Percentiles rank a stretch among this genome's conserved stretches.
Evolutionary conservation across 2,329 filamentous ascomycete species (phyloP).

Genomic region (Aspergillus proliferans): DNA sequence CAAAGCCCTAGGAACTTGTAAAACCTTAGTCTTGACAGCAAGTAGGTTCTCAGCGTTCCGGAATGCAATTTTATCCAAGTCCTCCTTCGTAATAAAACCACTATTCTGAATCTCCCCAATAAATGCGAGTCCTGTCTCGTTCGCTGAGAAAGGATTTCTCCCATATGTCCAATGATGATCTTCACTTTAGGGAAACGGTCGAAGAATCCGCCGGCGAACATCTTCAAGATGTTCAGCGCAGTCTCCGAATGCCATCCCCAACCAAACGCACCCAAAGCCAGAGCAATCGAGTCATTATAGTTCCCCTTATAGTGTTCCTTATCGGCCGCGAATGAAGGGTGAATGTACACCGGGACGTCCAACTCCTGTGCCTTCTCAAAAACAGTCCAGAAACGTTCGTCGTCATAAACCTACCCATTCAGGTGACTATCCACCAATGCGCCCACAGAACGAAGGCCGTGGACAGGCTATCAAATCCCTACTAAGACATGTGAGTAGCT

Average conservation of each 20-base stretch:
- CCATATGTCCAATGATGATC: constrained; percentile 50
- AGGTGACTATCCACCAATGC: no score
- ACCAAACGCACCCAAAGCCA: constrained; percentile 14
- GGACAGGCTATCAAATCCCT: no score
- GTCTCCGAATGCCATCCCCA: constrained; percentile 37
- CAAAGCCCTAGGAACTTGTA: background rate
- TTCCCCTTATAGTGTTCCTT: no score
- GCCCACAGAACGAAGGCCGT: no score
- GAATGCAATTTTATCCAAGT: constrained; percentile 46
- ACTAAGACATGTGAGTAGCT: no score
- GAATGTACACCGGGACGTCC: no score
- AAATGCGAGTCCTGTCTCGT: constrained; percentile 44
- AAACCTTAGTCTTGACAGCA: constrained; percentile 13
- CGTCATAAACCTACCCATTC: no score
- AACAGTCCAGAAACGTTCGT: no score
- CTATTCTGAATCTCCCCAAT: constrained; percentile 46
- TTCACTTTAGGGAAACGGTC: constrained; percentile 50
- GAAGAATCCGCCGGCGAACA: constrained; percentile 51
- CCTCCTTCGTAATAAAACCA: constrained; percentile 44
- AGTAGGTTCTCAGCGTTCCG: constrained; percentile 49
- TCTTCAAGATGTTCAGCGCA: constrained; percentile 29
- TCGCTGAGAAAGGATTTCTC: constrained; percentile 48
- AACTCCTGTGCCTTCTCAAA: no score
- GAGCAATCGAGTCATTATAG: constrained; percentile 19
- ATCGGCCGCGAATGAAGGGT: no score